phyloP scores from a whole-genome alignment of 2,329 filamentous ascomycete genomes.

The Ambrosiella xylebori region DNA sequence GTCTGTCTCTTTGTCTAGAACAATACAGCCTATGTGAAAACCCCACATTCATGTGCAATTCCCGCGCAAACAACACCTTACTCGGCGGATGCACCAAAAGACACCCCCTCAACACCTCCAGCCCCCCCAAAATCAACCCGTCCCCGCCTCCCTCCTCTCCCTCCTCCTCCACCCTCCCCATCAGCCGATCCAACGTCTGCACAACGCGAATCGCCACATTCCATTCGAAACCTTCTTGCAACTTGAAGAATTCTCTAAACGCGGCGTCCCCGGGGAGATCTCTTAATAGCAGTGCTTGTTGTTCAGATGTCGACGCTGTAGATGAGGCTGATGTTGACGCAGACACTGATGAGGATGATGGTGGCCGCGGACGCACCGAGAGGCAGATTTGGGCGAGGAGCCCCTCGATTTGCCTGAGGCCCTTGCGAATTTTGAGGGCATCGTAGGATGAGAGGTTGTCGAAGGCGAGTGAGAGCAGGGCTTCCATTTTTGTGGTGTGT shows the following conservation, averaged over 20 bases:
- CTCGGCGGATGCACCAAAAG: slow-evolving; percentile 81
- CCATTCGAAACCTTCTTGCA: slow-evolving; percentile 96
- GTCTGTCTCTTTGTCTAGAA: neutral
- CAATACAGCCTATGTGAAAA: neutral
- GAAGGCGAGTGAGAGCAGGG: slow-evolving; percentile 79
- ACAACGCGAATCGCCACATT: slow-evolving; percentile 82
- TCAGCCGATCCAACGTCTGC: slow-evolving; percentile 66
- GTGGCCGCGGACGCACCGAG: slow-evolving; percentile 24
- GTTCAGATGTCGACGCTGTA: neutral
- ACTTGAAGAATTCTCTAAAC: slow-evolving; percentile 87
- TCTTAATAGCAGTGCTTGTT: slow-evolving; percentile 40
- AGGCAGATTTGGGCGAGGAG: slow-evolving; percentile 90
- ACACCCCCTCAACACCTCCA: slow-evolving; percentile 78
- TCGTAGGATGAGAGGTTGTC: slow-evolving; percentile 93
- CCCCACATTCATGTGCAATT: slow-evolving; percentile 83
- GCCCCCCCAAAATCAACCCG: slow-evolving; percentile 67
- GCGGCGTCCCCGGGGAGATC: slow-evolving; percentile 68
- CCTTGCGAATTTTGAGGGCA: slow-evolving; percentile 77
- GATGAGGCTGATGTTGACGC: neutral
- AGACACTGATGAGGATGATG: slow-evolving; percentile 12
- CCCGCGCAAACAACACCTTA: slow-evolving; percentile 68
- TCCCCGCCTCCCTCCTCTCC: slow-evolving; percentile 71
- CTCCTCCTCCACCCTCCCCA: slow-evolving; percentile 69
- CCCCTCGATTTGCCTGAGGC: slow-evolving; percentile 82
- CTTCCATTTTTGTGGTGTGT: slow-evolving; percentile 52